These are phyloP conservation scores for Brassica hybrid DNA, from an alignment of 441 rosid genomes.

Conservation along the genomic window DNA sequence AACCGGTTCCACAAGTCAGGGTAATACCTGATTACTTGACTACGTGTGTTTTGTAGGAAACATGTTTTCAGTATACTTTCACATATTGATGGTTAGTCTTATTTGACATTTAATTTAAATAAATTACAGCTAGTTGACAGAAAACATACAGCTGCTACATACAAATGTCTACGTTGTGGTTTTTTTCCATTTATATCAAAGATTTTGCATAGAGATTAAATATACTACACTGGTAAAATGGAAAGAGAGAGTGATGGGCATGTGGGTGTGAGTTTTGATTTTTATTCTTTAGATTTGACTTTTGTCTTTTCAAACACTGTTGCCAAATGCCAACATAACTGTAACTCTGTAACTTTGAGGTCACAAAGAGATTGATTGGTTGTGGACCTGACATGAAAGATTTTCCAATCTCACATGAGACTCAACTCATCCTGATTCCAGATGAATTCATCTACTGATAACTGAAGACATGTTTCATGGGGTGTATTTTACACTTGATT, in stretches of 20 bases:
- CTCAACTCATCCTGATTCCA: constrained; percentile 22
- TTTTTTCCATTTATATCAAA: too few species aligned
- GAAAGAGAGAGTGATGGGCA: constrained; percentile 38
- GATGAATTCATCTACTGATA: background rate
- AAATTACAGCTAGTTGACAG: constrained; percentile 36
- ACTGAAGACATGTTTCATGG: background rate
- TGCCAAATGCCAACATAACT: constrained; percentile 20
- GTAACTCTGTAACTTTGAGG: constrained; percentile 19
- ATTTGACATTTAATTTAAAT: background rate
- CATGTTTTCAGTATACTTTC: background rate
- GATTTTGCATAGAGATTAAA: too few species aligned
- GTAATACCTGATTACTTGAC: background rate
- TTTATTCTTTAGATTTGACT: background rate
- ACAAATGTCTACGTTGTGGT: too few species aligned
- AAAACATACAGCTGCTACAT: constrained; percentile 36
- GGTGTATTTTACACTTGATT: background rate
- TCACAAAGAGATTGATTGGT: constrained; percentile 22
- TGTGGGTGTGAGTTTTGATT: constrained; percentile 29
- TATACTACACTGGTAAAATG: background rate
- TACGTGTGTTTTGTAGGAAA: background rate
- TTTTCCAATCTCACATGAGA: constrained; percentile 33
- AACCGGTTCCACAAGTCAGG: background rate
- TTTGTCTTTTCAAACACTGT: constrained; percentile 41
- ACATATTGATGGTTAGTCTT: constrained; percentile 19
- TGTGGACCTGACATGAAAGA: constrained; percentile 29